Conservation (phyloP, 768 basidiomycete genomes). For the Tulasnella sp. region DNA sequence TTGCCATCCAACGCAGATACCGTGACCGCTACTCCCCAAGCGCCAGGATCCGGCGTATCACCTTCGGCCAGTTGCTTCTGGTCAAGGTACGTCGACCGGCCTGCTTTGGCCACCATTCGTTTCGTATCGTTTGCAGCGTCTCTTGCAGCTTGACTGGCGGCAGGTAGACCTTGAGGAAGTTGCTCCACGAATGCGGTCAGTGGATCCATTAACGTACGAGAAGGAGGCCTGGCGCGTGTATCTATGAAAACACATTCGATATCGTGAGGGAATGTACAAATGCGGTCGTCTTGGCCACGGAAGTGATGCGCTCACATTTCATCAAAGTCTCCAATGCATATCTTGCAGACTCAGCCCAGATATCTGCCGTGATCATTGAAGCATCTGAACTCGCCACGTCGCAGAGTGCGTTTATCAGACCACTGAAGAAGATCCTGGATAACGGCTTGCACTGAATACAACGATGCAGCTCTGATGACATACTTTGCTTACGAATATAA, state of each 20-base stretch:
- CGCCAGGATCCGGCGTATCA: constrained; percentile 74
- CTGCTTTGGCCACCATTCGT: constrained; percentile 71
- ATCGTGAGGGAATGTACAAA: too few species aligned
- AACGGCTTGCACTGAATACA: not conserved
- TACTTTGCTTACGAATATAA: constrained; percentile 63
- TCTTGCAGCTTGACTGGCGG: constrained; percentile 48
- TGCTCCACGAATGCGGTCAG: constrained; percentile 61
- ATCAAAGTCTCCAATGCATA: constrained; percentile 53
- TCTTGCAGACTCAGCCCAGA: constrained; percentile 51
- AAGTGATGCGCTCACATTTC: constrained; percentile 30
- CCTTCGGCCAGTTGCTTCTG: constrained; percentile 49
- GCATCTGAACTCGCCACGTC: constrained; percentile 24
- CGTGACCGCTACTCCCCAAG: constrained; percentile 77
- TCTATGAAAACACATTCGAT: constrained; percentile 28
- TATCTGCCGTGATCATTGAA: constrained; percentile 32
- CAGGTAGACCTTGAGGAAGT: constrained; percentile 26
- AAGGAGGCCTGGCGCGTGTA: constrained; percentile 80
- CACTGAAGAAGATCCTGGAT: constrained; percentile 79
- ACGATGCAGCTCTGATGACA: not conserved
- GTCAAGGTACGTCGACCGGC: constrained; percentile 80
- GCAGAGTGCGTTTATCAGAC: constrained; percentile 62
- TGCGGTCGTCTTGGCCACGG: not conserved
- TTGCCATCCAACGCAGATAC: constrained; percentile 35
- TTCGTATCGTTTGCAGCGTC: constrained; percentile 64
- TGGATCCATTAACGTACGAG: constrained; percentile 88